Conservation (phyloP, 805 yeast species). For the Yarrowia sp. region DNA sequence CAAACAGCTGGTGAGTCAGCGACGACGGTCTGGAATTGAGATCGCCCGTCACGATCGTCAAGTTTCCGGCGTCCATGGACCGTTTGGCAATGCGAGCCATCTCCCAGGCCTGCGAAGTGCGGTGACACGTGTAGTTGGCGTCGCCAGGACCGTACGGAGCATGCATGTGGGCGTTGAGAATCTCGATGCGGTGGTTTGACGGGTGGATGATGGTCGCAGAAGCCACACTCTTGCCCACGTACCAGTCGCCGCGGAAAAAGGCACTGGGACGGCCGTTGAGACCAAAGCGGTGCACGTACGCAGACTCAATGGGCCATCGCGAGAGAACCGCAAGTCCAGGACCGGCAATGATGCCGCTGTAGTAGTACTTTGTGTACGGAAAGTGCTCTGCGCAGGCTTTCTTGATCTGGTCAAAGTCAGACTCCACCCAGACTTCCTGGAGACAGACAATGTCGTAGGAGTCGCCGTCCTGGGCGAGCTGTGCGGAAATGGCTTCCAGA, state of each 20-base stretch:
- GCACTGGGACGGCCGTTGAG: slow-evolving; percentile 94
- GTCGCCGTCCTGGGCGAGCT: slow-evolving; percentile 47
- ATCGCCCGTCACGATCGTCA: slow-evolving; percentile 89
- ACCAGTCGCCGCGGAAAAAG: slow-evolving; percentile 94
- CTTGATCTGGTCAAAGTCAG: slow-evolving; percentile 72
- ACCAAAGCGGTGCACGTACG: slow-evolving; percentile 81
- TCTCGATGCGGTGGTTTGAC: slow-evolving; percentile 54
- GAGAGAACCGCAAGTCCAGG: slow-evolving; percentile 90
- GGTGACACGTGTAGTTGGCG: slow-evolving; percentile 83
- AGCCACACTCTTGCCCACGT: slow-evolving; percentile 86
- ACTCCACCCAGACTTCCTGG: slow-evolving; percentile 91
- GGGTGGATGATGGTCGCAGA: slow-evolving; percentile 64
- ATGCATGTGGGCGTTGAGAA: slow-evolving; percentile 92
- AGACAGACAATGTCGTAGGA: slow-evolving; percentile 81
- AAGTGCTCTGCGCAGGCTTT: slow-evolving; percentile 46
- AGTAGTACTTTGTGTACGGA: slow-evolving; percentile 68
- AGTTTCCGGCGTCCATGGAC: slow-evolving; percentile 70
- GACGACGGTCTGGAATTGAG: slow-evolving; percentile 86
- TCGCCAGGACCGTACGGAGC: slow-evolving; percentile 93
- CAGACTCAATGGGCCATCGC: slow-evolving; percentile 73
- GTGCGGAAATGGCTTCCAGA: slow-evolving; percentile 68
- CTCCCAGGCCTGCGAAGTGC: slow-evolving; percentile 97
- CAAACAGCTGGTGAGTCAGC: slow-evolving; percentile 71
- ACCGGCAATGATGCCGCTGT: slow-evolving; percentile 83
- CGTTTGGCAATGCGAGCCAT: slow-evolving; percentile 63